These are phyloP conservation scores for Rhizopogon vinicolor DNA, from an alignment of 768 basidiomycete genomes.

Conservation along the genomic window DNA sequence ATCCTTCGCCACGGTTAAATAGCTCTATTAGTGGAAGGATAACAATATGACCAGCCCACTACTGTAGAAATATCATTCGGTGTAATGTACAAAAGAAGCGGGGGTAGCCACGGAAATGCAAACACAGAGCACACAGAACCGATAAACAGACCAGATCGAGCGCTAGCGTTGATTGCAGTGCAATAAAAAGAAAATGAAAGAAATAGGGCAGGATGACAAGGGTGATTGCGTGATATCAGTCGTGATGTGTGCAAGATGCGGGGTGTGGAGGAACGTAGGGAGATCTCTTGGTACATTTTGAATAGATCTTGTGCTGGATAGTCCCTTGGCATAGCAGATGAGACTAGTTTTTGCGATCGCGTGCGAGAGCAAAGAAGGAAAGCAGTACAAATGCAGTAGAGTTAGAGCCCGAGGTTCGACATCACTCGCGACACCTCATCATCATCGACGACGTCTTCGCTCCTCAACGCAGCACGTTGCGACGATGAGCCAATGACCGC, in stretches of 20 bases:
- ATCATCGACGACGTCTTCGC: conserved; percentile 49
- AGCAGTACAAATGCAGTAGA: conserved; percentile 3
- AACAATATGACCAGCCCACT: conserved; percentile 58
- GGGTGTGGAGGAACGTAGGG: conserved; percentile 7
- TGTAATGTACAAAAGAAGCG: conserved; percentile 34
- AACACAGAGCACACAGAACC: conserved; percentile 7
- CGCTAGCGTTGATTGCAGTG: conserved; percentile 18
- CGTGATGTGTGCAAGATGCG: conserved; percentile 1
- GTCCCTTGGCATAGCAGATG: conserved; percentile 1
- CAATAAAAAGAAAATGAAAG: conserved; percentile 21
- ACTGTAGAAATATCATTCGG: conserved; percentile 44
- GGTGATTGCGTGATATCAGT: conserved; percentile 2
- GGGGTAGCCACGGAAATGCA: background rate
- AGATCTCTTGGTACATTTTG: conserved; percentile 27
- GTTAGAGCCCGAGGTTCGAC: conserved; percentile 65
- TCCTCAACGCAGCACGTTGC: conserved; percentile 33
- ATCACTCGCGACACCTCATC: conserved; percentile 71
- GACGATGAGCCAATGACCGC: conserved; percentile 40
- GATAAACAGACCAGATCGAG: conserved; percentile 12
- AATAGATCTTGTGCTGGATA: conserved; percentile 28
- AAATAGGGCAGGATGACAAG: conserved; percentile 10
- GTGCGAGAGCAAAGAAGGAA: conserved; percentile 7
- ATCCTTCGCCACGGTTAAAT: conserved; percentile 21
- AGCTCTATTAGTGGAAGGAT: conserved; percentile 55
- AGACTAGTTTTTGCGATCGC: conserved; percentile 23